Conservation (phyloP, 108 stramenopile species). For the Cyclotella sp. region DNA sequence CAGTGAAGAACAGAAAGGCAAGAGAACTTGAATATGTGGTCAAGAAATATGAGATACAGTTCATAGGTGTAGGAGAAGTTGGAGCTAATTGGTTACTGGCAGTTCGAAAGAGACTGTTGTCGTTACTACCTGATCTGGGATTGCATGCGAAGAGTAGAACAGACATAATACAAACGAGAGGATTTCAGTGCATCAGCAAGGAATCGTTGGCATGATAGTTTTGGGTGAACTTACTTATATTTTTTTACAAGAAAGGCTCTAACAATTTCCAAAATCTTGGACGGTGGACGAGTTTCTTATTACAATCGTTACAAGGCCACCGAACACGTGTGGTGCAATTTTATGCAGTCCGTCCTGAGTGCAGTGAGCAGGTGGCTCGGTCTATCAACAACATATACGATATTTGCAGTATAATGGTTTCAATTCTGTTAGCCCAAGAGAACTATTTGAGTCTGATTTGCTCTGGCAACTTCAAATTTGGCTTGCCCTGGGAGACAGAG, state of each 20-base stretch:
- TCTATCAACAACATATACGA: slow-evolving; percentile 6
- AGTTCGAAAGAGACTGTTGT: not conserved
- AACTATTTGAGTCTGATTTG: slow-evolving; percentile 3
- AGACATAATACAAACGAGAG: not conserved
- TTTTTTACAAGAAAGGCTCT: not conserved
- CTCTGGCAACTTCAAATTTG: not conserved
- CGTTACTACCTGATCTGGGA: not conserved
- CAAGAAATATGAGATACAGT: not conserved
- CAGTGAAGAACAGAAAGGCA: not conserved
- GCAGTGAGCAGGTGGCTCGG: no score
- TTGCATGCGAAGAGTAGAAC: not conserved
- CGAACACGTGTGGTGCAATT: not conserved
- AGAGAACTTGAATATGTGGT: not conserved
- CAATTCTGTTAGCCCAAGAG: not conserved
- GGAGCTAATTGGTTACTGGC: not conserved
- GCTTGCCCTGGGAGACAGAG: not conserved
- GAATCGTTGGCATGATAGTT: not conserved
- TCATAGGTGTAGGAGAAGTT: not conserved
- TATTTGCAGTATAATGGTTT: not conserved
- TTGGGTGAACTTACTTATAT: not conserved
- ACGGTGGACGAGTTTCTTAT: slow-evolving; percentile 6
- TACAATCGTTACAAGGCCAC: not conserved
- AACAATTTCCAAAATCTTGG: not conserved
- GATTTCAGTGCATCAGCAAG: not conserved
- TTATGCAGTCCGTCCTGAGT: no score